Percentiles rank a stretch among this genome's conserved stretches.
These are phyloP conservation scores for Phanerodontia chrysosporium DNA, from an alignment of 768 basidiomycete species.

Conservation along the genomic window DNA sequence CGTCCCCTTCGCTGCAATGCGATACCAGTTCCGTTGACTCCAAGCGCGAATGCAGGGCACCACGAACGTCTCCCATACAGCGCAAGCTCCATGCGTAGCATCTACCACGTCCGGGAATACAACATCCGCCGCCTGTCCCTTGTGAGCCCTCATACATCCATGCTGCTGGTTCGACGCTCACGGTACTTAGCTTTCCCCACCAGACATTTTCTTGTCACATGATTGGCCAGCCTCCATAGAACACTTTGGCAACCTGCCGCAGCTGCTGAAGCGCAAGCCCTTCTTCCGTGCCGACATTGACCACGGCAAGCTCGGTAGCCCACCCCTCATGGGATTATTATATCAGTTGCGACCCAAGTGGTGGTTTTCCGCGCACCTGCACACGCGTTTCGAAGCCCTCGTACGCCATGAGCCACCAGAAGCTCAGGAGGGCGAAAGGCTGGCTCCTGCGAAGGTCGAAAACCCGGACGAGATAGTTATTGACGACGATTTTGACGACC, in stretches of 20 bases:
- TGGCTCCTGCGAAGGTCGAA: conserved; percentile 8
- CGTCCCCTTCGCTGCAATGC: conserved; percentile 10
- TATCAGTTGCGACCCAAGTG: conserved; percentile 67
- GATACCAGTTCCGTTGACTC: not conserved
- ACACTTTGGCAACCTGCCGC: conserved; percentile 65
- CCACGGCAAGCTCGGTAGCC: conserved; percentile 73
- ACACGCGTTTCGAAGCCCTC: conserved; percentile 78
- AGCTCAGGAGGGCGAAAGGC: not conserved
- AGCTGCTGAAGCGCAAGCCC: conserved; percentile 69
- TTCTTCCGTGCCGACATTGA: conserved; percentile 72
- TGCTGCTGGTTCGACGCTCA: not conserved
- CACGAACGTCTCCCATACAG: conserved; percentile 83
- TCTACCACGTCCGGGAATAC: conserved; percentile 89
- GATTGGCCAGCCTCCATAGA: conserved; percentile 94
- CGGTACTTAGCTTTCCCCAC: conserved; percentile 46
- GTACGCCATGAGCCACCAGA: conserved; percentile 38
- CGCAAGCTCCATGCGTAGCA: conserved; percentile 64
- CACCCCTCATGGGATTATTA: conserved; percentile 77
- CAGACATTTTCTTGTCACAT: conserved; percentile 86
- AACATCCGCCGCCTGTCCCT: conserved; percentile 75
- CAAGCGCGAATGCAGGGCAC: conserved; percentile 46
- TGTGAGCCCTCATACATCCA: conserved; percentile 32
- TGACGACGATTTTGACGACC: conserved; percentile 23
- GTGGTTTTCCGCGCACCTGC: conserved; percentile 95
- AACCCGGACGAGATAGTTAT: conserved; percentile 40